Evolutionary conservation across 805 yeast genomes (phyloP), one percentile per base, ranked within the genome.

Genomic region (Nakazawaea ernobii): DNA sequence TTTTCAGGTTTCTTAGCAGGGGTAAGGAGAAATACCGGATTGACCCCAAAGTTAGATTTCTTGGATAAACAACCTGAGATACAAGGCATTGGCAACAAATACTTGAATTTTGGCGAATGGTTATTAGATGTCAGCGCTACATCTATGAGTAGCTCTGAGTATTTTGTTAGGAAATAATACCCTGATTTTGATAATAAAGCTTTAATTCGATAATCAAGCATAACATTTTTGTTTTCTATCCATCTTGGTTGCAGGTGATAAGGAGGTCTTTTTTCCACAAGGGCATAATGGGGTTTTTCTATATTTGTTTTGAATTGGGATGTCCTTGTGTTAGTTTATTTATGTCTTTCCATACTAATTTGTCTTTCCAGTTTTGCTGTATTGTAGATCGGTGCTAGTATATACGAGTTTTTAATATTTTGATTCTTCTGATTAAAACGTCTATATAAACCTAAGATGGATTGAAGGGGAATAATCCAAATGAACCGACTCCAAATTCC

Each of bases 21-120:
- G 1, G 75, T 86, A 39, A 84, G 80, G 62, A 75, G 87, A 61
- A 79, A 77, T 55, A 79, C 92, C 1, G 92, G 94, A 0, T 66
- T 85, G 27, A 74, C 79, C 1, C 81, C 83, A 32, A 77, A 84
- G 56, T 53, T 77, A 10, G 77, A 76, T 10, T 40, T 64, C 1
- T 57, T 81, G n/a, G 69, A 70, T 15, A 65, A 66, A 10, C 70
- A 73, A 47, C 65, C 68, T 15, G 75, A 76, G 7, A 63, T 77
- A 5, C 73, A 72, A 53, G 67, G 69, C 35, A 81, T 80, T 55
- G 69, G 83, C 5, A 67, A 68, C 32, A 83, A 80, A 59, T 94
- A 91, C 61, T 73, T 94, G 52, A 85, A 80, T 45, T 60, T 83
- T 28, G 99, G 99, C n/a, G 99, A 94, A 59, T 80, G 81, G 63